phyloP scores from a whole-genome alignment of 129 eudicot genomes.

The Escallonia rubra region DNA sequence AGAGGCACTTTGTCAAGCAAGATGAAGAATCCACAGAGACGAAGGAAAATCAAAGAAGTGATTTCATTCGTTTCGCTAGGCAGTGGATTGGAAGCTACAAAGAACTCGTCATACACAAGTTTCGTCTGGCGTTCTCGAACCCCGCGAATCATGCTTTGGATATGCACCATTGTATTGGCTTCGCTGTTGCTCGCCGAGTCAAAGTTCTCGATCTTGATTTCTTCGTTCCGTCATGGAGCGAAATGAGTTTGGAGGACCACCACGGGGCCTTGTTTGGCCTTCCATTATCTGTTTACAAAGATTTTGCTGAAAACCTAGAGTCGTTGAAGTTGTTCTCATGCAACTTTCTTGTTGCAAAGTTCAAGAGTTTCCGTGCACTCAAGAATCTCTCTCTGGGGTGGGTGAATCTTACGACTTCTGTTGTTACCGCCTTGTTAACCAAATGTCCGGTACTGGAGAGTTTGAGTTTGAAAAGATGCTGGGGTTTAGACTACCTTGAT shows the following conservation, averaged over 20 bases:
- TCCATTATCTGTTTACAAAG: background rate
- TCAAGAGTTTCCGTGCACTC: background rate
- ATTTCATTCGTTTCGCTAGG: background rate
- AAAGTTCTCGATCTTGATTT: conserved; percentile 22
- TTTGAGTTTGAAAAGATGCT: conserved; percentile 14
- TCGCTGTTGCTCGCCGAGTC: background rate
- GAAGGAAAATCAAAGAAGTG: background rate
- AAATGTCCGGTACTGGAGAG: conserved; percentile 14
- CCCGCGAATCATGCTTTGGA: background rate
- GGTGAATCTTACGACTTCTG: background rate
- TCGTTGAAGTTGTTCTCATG: conserved; percentile 8
- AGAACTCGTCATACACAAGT: background rate
- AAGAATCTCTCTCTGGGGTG: conserved; percentile 13
- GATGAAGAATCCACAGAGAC: background rate
- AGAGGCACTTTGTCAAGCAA: conserved; percentile 9
- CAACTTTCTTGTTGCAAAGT: background rate
- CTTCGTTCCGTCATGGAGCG: conserved; percentile 7
- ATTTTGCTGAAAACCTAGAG: background rate
- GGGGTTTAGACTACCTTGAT: background rate
- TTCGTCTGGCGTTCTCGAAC: conserved; percentile 2
- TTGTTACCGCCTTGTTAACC: background rate
- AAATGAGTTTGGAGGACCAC: background rate
- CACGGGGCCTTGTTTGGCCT: background rate
- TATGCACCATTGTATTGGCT: background rate
- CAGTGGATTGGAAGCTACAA: conserved; percentile 1